phyloP scores from a whole-genome alignment of 345 rosid genomes.

The Anastatica hierochuntica region DNA sequence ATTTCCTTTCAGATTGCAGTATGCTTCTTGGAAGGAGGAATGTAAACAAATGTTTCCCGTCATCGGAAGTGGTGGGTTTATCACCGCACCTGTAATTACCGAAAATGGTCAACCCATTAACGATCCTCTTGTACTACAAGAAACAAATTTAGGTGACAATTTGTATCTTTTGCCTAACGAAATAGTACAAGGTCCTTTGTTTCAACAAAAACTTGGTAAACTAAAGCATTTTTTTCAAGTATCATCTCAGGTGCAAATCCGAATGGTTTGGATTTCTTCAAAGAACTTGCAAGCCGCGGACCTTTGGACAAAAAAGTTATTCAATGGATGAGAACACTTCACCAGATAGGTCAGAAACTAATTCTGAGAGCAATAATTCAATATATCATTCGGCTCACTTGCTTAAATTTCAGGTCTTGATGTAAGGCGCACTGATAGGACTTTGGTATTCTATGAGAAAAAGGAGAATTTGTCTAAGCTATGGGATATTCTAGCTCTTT shows the following conservation, averaged over 20 bases:
- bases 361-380: too few relatives aligned
- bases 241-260: constrained; percentile 23
- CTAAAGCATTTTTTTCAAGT: constrained; percentile 3
- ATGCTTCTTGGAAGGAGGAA: constrained; percentile 72
- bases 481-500: constrained; percentile 92
- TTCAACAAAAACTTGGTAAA: too few relatives aligned
- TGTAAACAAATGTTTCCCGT: constrained; percentile 67
- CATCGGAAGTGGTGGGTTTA: constrained; percentile 74
- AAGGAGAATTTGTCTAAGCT: constrained; percentile 86
- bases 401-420: constrained; percentile 63
- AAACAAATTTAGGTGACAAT: constrained; percentile 30
- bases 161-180: not conserved
- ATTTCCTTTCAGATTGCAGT: constrained; percentile 47
- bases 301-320: constrained; percentile 65
- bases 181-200: not conserved
- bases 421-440: constrained; percentile 88
- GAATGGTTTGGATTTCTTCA: constrained; percentile 38
- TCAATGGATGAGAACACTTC: constrained; percentile 78
- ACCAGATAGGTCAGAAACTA: constrained; percentile 76
- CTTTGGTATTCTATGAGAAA: constrained; percentile 79
- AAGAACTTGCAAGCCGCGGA: constrained; percentile 42
- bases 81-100: constrained; percentile 87
- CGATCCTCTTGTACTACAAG: constrained; percentile 72
- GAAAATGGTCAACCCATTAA: constrained; percentile 70
- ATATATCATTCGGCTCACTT: not conserved